Evolutionary conservation across 768 basidiomycete species (phyloP).

Genomic region (Naganishia friedmannii): DNA sequence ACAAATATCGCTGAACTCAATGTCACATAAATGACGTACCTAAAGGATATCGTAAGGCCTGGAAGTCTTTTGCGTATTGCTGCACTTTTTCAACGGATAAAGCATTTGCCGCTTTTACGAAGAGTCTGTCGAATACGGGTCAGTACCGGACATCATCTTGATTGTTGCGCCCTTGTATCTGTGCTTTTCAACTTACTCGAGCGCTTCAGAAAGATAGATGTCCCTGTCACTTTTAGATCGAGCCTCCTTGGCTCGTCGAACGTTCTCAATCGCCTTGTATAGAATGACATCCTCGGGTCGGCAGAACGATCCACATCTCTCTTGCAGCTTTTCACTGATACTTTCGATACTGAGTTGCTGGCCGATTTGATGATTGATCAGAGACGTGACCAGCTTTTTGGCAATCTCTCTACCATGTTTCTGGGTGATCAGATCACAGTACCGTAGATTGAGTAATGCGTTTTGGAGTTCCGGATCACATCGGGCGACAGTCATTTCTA

Average conservation of each 20-base stretch:
- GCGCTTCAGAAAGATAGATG: conserved; percentile 76
- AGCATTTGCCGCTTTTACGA: conserved; percentile 80
- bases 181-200: conserved; percentile 60
- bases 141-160: neutral
- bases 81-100: conserved; percentile 77
- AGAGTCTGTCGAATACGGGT: conserved; percentile 60
- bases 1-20: neutral
- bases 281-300: conserved; percentile 96
- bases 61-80: conserved; percentile 86
- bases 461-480: conserved; percentile 72
- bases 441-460: conserved; percentile 68
- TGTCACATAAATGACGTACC: conserved; percentile 56
- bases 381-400: conserved; percentile 82
- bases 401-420: conserved; percentile 84
- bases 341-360: conserved; percentile 96
- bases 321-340: conserved; percentile 89
- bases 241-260: conserved; percentile 83
- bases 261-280: conserved; percentile 96
- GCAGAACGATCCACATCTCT: conserved; percentile 94
- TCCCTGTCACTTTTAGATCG: conserved; percentile 69
- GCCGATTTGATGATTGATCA: conserved; percentile 97
- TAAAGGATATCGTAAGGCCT: conserved; percentile 74
- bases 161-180: neutral
- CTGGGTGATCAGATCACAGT: conserved; percentile 79
- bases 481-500: conserved; percentile 77